Evolutionary conservation across 2,329 filamentous ascomycete genomes (phyloP).

Genomic region (Taxawa tesnikishii): DNA sequence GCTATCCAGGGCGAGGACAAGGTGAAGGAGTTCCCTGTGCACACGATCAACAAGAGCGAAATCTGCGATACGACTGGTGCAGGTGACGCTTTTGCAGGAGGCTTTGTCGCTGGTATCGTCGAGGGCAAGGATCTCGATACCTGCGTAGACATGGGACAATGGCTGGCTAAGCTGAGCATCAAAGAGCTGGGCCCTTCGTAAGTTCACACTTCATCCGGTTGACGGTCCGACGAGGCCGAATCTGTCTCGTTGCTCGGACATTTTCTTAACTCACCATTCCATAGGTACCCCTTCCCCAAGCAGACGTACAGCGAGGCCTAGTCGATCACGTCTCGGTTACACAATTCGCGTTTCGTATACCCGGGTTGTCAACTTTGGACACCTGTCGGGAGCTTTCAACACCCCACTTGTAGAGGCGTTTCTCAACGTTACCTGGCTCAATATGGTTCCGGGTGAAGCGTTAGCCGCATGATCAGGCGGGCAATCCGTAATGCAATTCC

Average conservation of each 20-base stretch:
- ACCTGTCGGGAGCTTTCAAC: no score
- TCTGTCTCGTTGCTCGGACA: no score
- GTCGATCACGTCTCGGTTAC: no score
- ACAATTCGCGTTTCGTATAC: no score
- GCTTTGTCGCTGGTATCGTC: constrained; percentile 80
- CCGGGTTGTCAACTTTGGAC: no score
- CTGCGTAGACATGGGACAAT: constrained; percentile 84
- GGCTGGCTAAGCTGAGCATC: constrained; percentile 88
- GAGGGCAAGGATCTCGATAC: constrained; percentile 69
- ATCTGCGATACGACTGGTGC: constrained; percentile 97
- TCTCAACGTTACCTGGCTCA: no score
- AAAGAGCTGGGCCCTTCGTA: constrained; percentile 93
- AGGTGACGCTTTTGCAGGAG: constrained; percentile 89
- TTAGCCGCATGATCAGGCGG: no score
- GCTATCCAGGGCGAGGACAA: constrained; percentile 48
- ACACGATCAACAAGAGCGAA: constrained; percentile 59
- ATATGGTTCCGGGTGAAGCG: no score
- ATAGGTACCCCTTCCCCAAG: constrained; percentile 24
- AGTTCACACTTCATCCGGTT: constrained; percentile 39
- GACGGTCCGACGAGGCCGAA: no score
- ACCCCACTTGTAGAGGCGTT: no score
- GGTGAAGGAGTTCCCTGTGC: constrained; percentile 69
- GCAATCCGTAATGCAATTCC: no score
- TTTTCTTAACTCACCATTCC: no score
- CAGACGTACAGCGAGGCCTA: constrained; percentile 25